Conservation (phyloP, 345 rosid genomes). For the Syzygium aromaticum region DNA sequence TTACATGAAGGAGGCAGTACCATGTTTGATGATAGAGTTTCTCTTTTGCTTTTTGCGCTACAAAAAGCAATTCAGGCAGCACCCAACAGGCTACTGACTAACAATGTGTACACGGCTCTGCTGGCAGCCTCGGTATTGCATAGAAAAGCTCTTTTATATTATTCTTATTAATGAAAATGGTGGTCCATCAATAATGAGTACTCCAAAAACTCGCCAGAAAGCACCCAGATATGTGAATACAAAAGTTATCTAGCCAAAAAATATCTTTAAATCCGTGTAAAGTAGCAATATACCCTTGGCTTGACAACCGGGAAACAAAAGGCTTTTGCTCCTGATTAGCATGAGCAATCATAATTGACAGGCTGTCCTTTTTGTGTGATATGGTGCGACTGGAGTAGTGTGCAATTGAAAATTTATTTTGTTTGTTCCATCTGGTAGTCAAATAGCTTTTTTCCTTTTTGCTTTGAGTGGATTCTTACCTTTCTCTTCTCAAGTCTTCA, state of each 20-base stretch:
- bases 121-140: conserved; percentile 89
- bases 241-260: not conserved
- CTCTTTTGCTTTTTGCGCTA: conserved; percentile 85
- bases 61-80: conserved; percentile 93
- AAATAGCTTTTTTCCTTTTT: not conserved
- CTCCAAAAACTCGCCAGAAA: not conserved
- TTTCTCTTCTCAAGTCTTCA: not conserved
- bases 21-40: conserved; percentile 94
- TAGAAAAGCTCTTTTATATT: not conserved
- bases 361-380: not conserved
- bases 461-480: not conserved
- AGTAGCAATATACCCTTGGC: not conserved
- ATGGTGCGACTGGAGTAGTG: not conserved
- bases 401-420: not conserved
- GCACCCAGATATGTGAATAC: not conserved
- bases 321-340: not conserved
- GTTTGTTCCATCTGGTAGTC: too few relatives aligned
- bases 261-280: not conserved
- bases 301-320: not conserved
- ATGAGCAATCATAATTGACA: not conserved
- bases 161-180: not conserved
- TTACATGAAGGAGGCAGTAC: conserved; percentile 64
- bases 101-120: conserved; percentile 75
- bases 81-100: conserved; percentile 85
- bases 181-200: not conserved